Percentiles rank a stretch among this genome's conserved stretches.
phyloP scores from a whole-genome alignment of 2,329 filamentous ascomycete genomes.

The Arthrinium puccinioides region DNA sequence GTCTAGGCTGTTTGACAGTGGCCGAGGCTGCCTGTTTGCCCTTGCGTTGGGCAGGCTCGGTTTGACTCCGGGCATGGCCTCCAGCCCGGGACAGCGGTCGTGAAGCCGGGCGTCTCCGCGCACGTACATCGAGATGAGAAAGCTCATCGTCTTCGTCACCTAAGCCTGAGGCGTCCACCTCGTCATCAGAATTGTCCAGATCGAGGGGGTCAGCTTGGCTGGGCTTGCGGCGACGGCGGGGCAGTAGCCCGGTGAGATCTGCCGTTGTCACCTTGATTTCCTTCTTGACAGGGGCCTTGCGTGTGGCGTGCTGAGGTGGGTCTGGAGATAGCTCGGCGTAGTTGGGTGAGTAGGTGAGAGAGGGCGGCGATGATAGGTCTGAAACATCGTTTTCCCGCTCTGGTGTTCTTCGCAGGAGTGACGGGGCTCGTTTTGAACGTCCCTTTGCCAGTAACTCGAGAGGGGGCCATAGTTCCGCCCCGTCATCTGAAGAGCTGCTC shows the following conservation, averaged over 20 bases:
- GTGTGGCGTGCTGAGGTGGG: slow-evolving; percentile 20
- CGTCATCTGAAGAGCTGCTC: slow-evolving; percentile 42
- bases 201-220: slow-evolving; percentile 30
- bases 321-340: slow-evolving; percentile 25
- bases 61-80: slow-evolving; percentile 9
- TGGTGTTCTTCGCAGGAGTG: slow-evolving; percentile 26
- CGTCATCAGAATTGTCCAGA: slow-evolving; percentile 36
- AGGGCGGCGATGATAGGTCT: slow-evolving; percentile 56
- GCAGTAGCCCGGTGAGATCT: slow-evolving; percentile 45
- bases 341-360: slow-evolving; percentile 60
- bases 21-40: slow-evolving; percentile 10
- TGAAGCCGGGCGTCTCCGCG: slow-evolving; percentile 27
- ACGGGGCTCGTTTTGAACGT: slow-evolving; percentile 20
- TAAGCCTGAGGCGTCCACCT: slow-evolving; percentile 39
- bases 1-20: slow-evolving; percentile 10
- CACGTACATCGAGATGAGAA: slow-evolving; percentile 33
- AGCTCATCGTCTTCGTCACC: slow-evolving; percentile 51
- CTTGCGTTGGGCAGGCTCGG: slow-evolving; percentile 6
- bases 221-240: slow-evolving; percentile 39
- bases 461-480: slow-evolving; percentile 42
- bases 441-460: slow-evolving; percentile 42
- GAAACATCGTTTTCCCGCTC: slow-evolving; percentile 35
- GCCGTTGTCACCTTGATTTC: slow-evolving; percentile 44
- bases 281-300: slow-evolving; percentile 25
- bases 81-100: slow-evolving; percentile 22